phyloP scores from a whole-genome alignment of 2,329 filamentous ascomycete species.

The Pseudonectria buxi region DNA sequence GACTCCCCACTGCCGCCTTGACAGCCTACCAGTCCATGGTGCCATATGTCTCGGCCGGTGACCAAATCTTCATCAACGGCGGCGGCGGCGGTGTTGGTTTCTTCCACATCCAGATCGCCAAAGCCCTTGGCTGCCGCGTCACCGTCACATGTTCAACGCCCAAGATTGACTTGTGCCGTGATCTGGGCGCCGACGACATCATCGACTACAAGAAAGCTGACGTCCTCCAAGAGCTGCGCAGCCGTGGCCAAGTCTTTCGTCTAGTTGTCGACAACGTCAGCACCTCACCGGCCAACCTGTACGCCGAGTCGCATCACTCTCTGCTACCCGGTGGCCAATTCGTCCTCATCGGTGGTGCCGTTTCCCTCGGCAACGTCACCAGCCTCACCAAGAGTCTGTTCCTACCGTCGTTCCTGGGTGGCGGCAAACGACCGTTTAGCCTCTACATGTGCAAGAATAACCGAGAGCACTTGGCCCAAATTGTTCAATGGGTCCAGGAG shows the following conservation, averaged over 20 bases:
- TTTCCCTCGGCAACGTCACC: slow-evolving; percentile 19
- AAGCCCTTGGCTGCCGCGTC: slow-evolving; percentile 53
- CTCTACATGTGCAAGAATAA: slow-evolving; percentile 34
- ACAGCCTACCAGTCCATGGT: slow-evolving; percentile 45
- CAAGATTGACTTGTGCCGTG: slow-evolving; percentile 51
- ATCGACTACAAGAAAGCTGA: slow-evolving; percentile 52
- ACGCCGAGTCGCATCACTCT: slow-evolving; percentile 44
- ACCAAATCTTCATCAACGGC: slow-evolving; percentile 58
- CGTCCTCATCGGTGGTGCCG: slow-evolving; percentile 41
- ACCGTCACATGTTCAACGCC: slow-evolving; percentile 52
- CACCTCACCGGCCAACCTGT: slow-evolving; percentile 41
- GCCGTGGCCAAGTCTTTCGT: slow-evolving; percentile 40
- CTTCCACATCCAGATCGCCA: slow-evolving; percentile 59
- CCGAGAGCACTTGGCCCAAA: slow-evolving; percentile 38
- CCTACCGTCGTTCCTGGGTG: slow-evolving; percentile 31
- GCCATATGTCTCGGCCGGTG: slow-evolving; percentile 41
- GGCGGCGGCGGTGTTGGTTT: slow-evolving; percentile 57
- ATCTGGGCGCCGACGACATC: slow-evolving; percentile 57
- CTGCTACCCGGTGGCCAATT: slow-evolving; percentile 42
- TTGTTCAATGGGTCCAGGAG: slow-evolving; percentile 50
- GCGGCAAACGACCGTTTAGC: slow-evolving; percentile 36
- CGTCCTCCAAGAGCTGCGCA: slow-evolving; percentile 39
- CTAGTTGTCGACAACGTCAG: slow-evolving; percentile 56
- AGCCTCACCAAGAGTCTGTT: slow-evolving; percentile 20
- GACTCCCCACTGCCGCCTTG: slow-evolving; percentile 36